Conservation (phyloP, 176 grass and related monocot genomes). For the Sorghum bicolor region Sorghum_bicolor_NCBIv3 NC_012870.2:3862001-3862500, state of each 20-base stretch:
- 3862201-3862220: background rate
- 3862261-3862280: background rate
- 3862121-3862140: background rate
- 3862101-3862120: background rate
- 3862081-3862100: background rate
- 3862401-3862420: conserved; percentile 62
- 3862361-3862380: conserved; percentile 81
- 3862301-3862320: background rate
- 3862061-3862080: background rate
- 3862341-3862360: conserved; percentile 60
- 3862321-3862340: conserved; percentile 63
- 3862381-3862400: conserved; percentile 61
- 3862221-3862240: conserved; percentile 1
- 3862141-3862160: background rate
- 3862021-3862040: background rate
- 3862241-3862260: background rate
- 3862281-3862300: background rate
- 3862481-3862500: conserved; percentile 69
- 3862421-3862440: conserved; percentile 70
- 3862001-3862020: no score
- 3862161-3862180: background rate
- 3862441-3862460: conserved; percentile 52
- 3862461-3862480: conserved; percentile 59
- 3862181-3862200: background rate
- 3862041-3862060: background rate